Conservation (phyloP, 148 eudicot species). For the Chenopodium berlandieri region DNA sequence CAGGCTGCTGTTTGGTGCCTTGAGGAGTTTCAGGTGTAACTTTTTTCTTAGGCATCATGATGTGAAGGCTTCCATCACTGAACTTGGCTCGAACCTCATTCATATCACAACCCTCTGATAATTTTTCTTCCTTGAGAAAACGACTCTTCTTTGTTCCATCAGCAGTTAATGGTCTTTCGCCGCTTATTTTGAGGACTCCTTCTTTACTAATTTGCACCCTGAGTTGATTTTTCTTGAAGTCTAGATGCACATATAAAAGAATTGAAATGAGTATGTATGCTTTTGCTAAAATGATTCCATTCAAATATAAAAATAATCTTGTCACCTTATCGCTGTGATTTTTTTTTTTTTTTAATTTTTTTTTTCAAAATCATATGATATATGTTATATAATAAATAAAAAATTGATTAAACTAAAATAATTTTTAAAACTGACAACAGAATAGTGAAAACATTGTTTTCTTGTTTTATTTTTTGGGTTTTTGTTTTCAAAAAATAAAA, state of each 20-base stretch:
- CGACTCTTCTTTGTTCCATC: slow-evolving; percentile 35
- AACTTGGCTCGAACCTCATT: slow-evolving; percentile 54
- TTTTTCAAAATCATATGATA: no score
- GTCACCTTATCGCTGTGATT: no score
- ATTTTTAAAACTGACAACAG: no score
- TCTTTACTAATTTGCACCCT: slow-evolving; percentile 49
- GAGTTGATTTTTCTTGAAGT: slow-evolving; percentile 62
- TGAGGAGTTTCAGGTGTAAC: slow-evolving; percentile 1
- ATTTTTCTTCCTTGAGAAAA: slow-evolving; percentile 50
- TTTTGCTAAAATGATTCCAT: no score
- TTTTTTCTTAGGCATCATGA: slow-evolving; percentile 48
- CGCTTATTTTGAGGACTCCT: slow-evolving; percentile 55
- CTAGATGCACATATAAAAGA: slow-evolving; percentile 18
- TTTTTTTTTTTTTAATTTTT: no score
- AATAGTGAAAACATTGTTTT: no score
- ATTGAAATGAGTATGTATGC: no score
- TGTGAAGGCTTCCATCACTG: slow-evolving; percentile 31
- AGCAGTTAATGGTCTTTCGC: slow-evolving; percentile 37
- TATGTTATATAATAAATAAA: no score
- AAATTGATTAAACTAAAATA: no score
- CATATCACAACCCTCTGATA: slow-evolving; percentile 36
- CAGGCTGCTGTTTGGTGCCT: background rate
- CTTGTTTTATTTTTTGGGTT: no score
- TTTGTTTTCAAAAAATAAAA: no score
- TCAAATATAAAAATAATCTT: no score